phyloP scores from a whole-genome alignment of 176 grass and related monocot species.

The Juncus effusus region DNA sequence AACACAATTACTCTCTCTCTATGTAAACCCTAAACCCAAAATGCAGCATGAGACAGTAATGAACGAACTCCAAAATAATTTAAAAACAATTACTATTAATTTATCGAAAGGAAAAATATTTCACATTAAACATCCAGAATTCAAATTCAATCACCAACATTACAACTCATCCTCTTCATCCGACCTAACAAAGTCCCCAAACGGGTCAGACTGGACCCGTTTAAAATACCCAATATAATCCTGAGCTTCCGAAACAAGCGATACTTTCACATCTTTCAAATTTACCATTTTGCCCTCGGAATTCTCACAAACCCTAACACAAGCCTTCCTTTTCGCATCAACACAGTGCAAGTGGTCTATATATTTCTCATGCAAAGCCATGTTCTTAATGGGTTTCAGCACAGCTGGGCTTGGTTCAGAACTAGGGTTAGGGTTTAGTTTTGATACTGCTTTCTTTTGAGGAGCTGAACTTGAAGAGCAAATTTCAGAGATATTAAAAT shows the following conservation, averaged over 20 bases:
- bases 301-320: conserved; percentile 24
- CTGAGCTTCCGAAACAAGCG: conserved; percentile 67
- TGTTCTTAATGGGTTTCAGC: conserved; percentile 71
- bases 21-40: too few species aligned
- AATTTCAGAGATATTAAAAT: conserved; percentile 37
- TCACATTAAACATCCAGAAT: too few species aligned
- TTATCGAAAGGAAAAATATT: too few species aligned
- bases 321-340: conserved; percentile 44
- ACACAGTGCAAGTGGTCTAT: conserved; percentile 61
- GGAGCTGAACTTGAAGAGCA: conserved; percentile 33
- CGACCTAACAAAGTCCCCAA: conserved; percentile 36
- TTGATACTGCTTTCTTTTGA: conserved; percentile 33
- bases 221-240: conserved; percentile 58
- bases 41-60: too few species aligned
- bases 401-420: conserved; percentile 40
- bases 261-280: conserved; percentile 50
- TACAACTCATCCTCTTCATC: conserved; percentile 41
- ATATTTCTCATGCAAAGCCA: conserved; percentile 74
- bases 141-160: neutral
- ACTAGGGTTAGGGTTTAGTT: conserved; percentile 34
- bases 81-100: too few species aligned
- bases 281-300: conserved; percentile 23
- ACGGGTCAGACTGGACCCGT: conserved; percentile 46
- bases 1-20: too few species aligned
- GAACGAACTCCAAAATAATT: too few species aligned